Percentiles rank a stretch among this genome's conserved stretches.
Conservation (phyloP, 768 basidiomycete species). For the Cystobasidium ongulense region DNA sequence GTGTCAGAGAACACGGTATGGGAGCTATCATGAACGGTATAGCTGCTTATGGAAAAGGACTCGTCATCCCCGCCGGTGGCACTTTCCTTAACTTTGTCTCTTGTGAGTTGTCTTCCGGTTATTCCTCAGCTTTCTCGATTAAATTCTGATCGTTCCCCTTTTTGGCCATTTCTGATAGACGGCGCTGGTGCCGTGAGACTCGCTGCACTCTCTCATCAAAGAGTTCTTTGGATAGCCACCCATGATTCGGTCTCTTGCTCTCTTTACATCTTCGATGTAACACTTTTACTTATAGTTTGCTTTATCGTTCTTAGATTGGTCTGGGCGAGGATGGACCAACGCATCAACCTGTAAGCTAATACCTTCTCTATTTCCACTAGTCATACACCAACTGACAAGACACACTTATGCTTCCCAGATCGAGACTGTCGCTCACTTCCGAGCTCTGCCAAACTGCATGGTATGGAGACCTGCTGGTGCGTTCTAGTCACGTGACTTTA, state of each 20-base stretch:
- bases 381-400: too few relatives aligned
- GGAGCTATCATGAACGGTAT: constrained; percentile 89
- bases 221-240: constrained; percentile 91
- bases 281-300: neutral
- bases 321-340: constrained; percentile 91
- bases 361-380: too few relatives aligned
- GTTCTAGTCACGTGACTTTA: neutral
- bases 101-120: neutral
- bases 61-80: constrained; percentile 75
- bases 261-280: constrained; percentile 43
- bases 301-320: neutral
- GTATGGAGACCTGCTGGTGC: constrained; percentile 50
- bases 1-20: constrained; percentile 97
- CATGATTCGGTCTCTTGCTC: constrained; percentile 73
- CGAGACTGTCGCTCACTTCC: constrained; percentile 76
- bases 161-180: neutral
- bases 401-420: constrained; percentile 45
- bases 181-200: constrained; percentile 76
- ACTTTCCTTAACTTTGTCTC: constrained; percentile 61
- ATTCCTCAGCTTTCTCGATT: neutral
- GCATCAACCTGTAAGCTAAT: constrained; percentile 62
- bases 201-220: constrained; percentile 77
- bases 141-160: neutral
- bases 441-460: constrained; percentile 80
- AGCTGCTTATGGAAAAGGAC: constrained; percentile 65